Evolutionary conservation across 164 flowering plant species (phyloP).

Genomic region (Piper longum): DNA sequence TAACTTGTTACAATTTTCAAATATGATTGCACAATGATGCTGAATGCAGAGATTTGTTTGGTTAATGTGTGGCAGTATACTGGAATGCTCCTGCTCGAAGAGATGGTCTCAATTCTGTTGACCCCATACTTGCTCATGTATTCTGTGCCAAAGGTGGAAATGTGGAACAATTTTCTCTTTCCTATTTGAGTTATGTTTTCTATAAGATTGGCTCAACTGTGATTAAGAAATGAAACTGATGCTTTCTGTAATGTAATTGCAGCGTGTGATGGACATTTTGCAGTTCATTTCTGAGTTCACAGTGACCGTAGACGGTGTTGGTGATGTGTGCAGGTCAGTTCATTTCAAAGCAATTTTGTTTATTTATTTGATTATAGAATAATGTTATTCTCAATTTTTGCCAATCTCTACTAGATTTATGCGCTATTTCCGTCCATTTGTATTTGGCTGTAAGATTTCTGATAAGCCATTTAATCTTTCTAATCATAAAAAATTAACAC

Average conservation of each 20-base stretch:
- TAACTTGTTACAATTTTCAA: too few species aligned
- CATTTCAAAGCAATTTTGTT: not conserved
- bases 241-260: conserved; percentile 16
- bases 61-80: conserved; percentile 53
- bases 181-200: not conserved
- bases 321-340: conserved; percentile 89
- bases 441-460: not conserved
- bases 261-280: conserved; percentile 87
- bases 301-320: conserved; percentile 82
- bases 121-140: conserved; percentile 82
- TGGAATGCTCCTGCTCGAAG: conserved; percentile 92
- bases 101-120: conserved; percentile 92
- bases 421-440: not conserved
- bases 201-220: not conserved
- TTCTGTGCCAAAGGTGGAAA: conserved; percentile 71
- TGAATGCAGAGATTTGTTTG: not conserved
- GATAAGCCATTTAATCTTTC: not conserved
- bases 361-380: not conserved
- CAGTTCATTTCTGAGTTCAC: conserved; percentile 86
- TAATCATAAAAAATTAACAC: not conserved
- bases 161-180: not conserved
- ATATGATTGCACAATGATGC: too few species aligned
- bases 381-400: not conserved
- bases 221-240: not conserved
- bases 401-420: not conserved